Conservation (phyloP, 768 basidiomycete genomes). For the Boletus bicolor region DNA sequence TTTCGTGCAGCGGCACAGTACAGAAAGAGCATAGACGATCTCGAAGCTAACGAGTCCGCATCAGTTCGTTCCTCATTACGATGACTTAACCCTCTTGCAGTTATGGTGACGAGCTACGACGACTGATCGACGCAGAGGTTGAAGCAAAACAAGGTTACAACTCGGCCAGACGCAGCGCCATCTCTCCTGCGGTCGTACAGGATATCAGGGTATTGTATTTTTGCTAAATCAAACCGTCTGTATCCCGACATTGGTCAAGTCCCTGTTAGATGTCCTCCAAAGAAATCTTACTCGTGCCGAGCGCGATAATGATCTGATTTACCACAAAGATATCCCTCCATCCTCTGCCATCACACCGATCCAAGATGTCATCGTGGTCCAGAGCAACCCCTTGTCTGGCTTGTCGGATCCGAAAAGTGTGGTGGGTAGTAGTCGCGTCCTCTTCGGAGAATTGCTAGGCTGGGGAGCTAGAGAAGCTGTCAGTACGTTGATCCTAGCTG, state of each 20-base stretch:
- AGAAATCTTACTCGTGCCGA: conserved; percentile 67
- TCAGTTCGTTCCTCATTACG: not conserved
- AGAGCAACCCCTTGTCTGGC: conserved; percentile 51
- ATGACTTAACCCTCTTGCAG: conserved; percentile 37
- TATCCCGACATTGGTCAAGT: conserved; percentile 43
- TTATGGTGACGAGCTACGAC: conserved; percentile 84
- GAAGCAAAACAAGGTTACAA: conserved; percentile 71
- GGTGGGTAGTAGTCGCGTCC: conserved; percentile 49
- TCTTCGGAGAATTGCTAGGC: conserved; percentile 74
- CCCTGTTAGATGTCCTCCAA: conserved; percentile 68
- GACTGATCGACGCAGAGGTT: conserved; percentile 64
- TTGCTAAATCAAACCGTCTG: not conserved
- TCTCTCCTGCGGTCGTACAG: conserved; percentile 61
- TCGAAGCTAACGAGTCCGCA: conserved; percentile 66
- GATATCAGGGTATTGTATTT: conserved; percentile 66
- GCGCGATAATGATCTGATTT: conserved; percentile 94
- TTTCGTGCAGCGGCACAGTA: conserved; percentile 89
- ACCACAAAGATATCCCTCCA: conserved; percentile 84
- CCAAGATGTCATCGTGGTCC: conserved; percentile 62
- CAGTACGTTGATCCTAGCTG: conserved; percentile 47
- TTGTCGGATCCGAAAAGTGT: conserved; percentile 56
- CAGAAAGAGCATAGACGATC: conserved; percentile 84
- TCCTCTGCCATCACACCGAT: conserved; percentile 64
- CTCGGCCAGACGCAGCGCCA: conserved; percentile 57
- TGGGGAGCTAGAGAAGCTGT: conserved; percentile 90